phyloP scores from a whole-genome alignment of 2,329 filamentous ascomycete genomes.

The Metarhizium sp. region DNA sequence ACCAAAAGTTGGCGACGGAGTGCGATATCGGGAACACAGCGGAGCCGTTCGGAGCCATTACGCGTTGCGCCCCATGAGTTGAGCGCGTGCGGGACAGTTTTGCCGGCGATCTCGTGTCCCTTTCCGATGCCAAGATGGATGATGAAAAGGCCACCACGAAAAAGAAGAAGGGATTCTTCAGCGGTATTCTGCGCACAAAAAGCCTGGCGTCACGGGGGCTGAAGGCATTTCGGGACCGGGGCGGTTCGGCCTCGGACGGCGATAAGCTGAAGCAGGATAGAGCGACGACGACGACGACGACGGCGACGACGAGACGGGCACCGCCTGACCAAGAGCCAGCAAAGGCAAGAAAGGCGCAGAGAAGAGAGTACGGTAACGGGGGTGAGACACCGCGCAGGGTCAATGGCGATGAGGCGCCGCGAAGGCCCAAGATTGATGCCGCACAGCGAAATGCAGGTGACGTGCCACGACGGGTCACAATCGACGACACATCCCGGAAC shows the following conservation, averaged over 20 bases:
- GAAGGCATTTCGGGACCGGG: slow-evolving; percentile 5
- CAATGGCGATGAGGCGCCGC: background rate
- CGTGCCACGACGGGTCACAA: background rate
- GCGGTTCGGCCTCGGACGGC: background rate
- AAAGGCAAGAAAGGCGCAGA: background rate
- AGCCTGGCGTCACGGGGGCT: slow-evolving; percentile 24
- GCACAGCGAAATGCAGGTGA: background rate
- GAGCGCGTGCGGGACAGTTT: background rate
- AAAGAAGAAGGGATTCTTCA: slow-evolving; percentile 38
- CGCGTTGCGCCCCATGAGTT: background rate
- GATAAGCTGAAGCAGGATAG: background rate
- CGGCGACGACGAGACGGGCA: background rate
- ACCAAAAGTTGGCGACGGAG: background rate
- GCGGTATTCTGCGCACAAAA: slow-evolving; percentile 38
- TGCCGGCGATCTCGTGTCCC: background rate
- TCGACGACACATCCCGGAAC: background rate
- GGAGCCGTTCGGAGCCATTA: background rate
- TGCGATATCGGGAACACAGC: background rate
- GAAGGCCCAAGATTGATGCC: slow-evolving; percentile 1
- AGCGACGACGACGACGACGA: background rate
- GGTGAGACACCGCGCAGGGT: background rate
- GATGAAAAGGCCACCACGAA: slow-evolving; percentile 18
- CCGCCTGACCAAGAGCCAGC: background rate
- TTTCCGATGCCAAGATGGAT: slow-evolving; percentile 20
- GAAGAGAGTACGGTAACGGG: background rate